A percentile compares a stretch with the other conserved stretches of the same genome.
These are phyloP conservation scores for Cladosporium velox DNA, from an alignment of 2,329 filamentous ascomycete species.

Conservation along the genomic window DNA sequence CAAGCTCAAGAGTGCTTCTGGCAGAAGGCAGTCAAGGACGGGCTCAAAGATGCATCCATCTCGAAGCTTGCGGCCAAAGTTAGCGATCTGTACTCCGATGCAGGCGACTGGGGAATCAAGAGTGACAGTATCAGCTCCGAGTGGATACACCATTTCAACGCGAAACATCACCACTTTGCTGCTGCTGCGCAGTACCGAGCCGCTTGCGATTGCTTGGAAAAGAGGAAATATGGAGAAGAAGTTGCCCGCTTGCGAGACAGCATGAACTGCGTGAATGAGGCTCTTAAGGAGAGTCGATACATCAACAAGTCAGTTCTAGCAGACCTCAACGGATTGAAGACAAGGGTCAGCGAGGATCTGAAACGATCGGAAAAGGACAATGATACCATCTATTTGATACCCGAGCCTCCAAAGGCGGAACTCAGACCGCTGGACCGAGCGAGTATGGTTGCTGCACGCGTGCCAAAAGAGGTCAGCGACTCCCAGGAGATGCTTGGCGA, in stretches of 20 bases:
- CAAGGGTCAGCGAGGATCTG: conserved; percentile 78
- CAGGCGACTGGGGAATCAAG: conserved; percentile 82
- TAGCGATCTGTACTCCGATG: conserved; percentile 83
- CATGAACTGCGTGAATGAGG: conserved; percentile 79
- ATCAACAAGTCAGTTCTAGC: conserved; percentile 78
- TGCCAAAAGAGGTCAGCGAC: conserved; percentile 79
- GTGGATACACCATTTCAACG: conserved; percentile 97
- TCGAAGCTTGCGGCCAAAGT: conserved; percentile 88
- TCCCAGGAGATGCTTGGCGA: conserved; percentile 80
- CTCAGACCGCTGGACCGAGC: conserved; percentile 82
- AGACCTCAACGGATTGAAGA: conserved; percentile 82
- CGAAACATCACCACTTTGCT: conserved; percentile 96
- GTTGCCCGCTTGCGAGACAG: conserved; percentile 83
- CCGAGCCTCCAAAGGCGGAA: conserved; percentile 85
- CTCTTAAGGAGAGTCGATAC: conserved; percentile 79
- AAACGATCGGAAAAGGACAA: conserved; percentile 96
- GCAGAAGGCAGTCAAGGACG: conserved; percentile 94
- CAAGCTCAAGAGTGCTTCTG: conserved; percentile 98
- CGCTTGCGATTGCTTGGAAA: conserved; percentile 88
- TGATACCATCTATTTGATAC: conserved; percentile 86
- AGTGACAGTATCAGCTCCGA: conserved; percentile 87
- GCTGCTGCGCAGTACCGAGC: conserved; percentile 92
- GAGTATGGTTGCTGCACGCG: conserved; percentile 78
- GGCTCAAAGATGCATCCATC: conserved; percentile 87
- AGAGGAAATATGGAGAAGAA: conserved; percentile 92